Percentiles rank a stretch among this genome's conserved stretches.
These are phyloP conservation scores for Vanrija sp. DNA, from an alignment of 1,284 basidiomycete species.

Conservation along the genomic window DNA sequence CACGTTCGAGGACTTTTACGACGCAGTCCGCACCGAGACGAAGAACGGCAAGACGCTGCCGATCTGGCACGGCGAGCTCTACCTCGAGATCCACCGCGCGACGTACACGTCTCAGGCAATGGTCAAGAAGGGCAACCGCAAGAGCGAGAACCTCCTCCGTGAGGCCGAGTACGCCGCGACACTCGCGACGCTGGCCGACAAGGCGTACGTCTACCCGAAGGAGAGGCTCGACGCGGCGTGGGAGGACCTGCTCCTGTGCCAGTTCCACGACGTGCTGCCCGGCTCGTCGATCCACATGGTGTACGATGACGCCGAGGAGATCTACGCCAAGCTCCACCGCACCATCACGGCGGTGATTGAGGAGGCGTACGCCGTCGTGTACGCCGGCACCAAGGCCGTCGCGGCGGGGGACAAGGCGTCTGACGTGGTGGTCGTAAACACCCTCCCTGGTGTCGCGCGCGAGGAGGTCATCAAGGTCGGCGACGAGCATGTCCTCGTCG, in stretches of 20 bases:
- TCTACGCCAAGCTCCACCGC: conserved; percentile 54
- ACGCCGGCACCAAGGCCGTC: conserved; percentile 37
- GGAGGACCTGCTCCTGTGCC: conserved; percentile 82
- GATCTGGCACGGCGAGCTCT: conserved; percentile 84
- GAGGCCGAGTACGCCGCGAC: conserved; percentile 77
- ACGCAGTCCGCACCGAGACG: conserved; percentile 62
- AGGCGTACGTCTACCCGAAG: conserved; percentile 62
- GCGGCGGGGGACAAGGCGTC: conserved; percentile 26
- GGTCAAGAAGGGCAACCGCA: conserved; percentile 90
- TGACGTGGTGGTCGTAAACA: conserved; percentile 16
- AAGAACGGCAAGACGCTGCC: conserved; percentile 68
- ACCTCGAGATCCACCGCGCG: conserved; percentile 70
- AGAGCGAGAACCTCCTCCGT: conserved; percentile 79
- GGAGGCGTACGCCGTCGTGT: conserved; percentile 66
- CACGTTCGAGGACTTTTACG: conserved; percentile 73
- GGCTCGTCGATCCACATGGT: conserved; percentile 68
- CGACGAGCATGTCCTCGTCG: not conserved
- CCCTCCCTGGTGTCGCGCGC: conserved; percentile 13
- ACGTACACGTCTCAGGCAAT: conserved; percentile 82
- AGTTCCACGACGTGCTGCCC: conserved; percentile 86
- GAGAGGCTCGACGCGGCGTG: conserved; percentile 69
- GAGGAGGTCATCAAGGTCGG: conserved; percentile 15
- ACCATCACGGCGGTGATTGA: conserved; percentile 67
- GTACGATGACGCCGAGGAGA: conserved; percentile 20
- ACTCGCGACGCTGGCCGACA: conserved; percentile 64